Percentiles rank a stretch among this genome's conserved stretches.
phyloP scores from a whole-genome alignment of 1,284 basidiomycete species.

The Phlebopus sp. region DNA sequence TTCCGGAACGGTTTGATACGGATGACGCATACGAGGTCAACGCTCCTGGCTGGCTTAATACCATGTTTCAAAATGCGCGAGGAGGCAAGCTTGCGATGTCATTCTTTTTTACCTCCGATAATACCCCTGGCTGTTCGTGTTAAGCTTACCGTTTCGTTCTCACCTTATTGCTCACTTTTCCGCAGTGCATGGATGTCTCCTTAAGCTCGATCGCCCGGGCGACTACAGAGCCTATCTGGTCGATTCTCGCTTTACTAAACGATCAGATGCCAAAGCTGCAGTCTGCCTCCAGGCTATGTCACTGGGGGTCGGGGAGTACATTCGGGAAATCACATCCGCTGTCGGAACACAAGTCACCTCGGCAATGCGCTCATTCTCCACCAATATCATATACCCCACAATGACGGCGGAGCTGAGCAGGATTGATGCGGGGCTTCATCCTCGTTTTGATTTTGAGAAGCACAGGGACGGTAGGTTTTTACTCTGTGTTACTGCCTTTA shows the following conservation, averaged over 20 bases:
- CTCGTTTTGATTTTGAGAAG: conserved; percentile 38
- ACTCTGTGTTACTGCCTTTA: not conserved
- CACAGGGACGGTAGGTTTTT: conserved; percentile 46
- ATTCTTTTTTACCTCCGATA: conserved; percentile 45
- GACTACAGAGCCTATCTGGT: conserved; percentile 55
- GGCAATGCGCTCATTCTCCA: conserved; percentile 40
- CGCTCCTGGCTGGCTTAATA: conserved; percentile 52
- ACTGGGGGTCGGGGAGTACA: conserved; percentile 53
- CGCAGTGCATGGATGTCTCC: conserved; percentile 58
- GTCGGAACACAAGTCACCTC: conserved; percentile 45
- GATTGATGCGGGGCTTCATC: conserved; percentile 37
- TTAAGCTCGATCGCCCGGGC: conserved; percentile 51
- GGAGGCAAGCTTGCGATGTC: conserved; percentile 43
- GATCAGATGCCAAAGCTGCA: conserved; percentile 60
- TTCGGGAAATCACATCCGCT: conserved; percentile 41
- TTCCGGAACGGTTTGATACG: conserved; percentile 48
- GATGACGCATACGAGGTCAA: conserved; percentile 48
- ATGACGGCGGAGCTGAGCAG: conserved; percentile 45
- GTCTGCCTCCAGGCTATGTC: conserved; percentile 62
- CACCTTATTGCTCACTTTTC: conserved; percentile 6
- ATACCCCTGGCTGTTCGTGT: conserved; percentile 41
- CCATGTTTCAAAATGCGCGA: conserved; percentile 47
- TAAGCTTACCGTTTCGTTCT: not conserved
- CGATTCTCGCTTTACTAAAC: conserved; percentile 54
- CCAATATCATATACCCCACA: conserved; percentile 42